Percentiles rank a stretch among this genome's conserved stretches.
These are phyloP conservation scores for Phytophthora capsici DNA, from an alignment of 352 stramenopile species.

Conservation along the genomic window DNA sequence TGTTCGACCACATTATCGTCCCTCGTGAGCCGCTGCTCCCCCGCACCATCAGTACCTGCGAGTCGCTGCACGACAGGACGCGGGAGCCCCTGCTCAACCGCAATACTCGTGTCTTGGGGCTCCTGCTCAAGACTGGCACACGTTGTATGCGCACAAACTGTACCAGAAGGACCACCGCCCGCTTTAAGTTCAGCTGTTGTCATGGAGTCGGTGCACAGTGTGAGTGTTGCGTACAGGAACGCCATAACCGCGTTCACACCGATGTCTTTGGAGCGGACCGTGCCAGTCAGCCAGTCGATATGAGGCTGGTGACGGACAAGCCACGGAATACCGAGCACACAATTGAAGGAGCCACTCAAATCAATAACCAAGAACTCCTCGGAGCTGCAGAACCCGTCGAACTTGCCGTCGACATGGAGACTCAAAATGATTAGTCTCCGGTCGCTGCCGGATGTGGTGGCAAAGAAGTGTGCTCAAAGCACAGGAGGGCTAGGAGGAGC, in stretches of 20 bases:
- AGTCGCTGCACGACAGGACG: no score
- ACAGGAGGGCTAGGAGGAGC: slow-evolving; percentile 7
- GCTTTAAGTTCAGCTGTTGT: no score
- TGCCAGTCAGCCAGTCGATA: slow-evolving; percentile 30
- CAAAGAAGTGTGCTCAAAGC: slow-evolving; percentile 14
- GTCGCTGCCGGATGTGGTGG: slow-evolving; percentile 22
- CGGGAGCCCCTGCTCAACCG: no score
- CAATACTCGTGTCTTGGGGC: no score
- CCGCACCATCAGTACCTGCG: no score
- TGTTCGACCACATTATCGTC: no score
- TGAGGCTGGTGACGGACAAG: slow-evolving; percentile 29
- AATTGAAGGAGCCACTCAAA: slow-evolving; percentile 29
- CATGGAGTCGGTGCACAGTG: no score
- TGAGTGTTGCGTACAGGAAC: no score
- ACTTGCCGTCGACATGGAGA: slow-evolving; percentile 19
- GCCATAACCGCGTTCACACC: slow-evolving; percentile 19
- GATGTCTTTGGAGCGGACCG: slow-evolving; percentile 20
- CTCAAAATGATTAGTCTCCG: slow-evolving; percentile 22
- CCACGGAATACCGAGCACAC: slow-evolving; percentile 41
- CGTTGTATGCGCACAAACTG: no score
- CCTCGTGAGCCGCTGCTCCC: no score
- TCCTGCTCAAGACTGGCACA: no score
- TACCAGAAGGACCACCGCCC: no score
- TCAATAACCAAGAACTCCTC: slow-evolving; percentile 45
- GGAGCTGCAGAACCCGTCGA: neutral